Percentiles rank a stretch among this genome's conserved stretches.
Evolutionary conservation across 805 yeast genomes (phyloP).

Genomic region (Metschnikowia vanudenii): DNA sequence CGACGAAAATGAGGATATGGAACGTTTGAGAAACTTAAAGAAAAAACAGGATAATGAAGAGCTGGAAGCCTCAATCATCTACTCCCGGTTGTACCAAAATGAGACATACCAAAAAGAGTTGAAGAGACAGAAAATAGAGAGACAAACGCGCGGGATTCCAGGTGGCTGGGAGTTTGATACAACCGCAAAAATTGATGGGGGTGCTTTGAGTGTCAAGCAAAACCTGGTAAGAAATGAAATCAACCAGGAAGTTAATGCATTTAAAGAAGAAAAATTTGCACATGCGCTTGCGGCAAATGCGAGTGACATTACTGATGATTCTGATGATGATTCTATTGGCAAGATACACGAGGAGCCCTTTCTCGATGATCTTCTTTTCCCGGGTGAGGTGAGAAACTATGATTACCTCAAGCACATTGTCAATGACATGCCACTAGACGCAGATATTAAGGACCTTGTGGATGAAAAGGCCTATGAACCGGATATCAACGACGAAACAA

Average conservation of each 20-base stretch:
- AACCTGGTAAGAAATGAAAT: constrained; percentile 33
- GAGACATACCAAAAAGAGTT: constrained; percentile 32
- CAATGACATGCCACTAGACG: constrained; percentile 30
- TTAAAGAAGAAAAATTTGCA: constrained; percentile 23
- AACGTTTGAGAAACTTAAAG: constrained; percentile 36
- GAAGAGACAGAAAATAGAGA: constrained; percentile 33
- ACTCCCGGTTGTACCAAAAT: constrained; percentile 31
- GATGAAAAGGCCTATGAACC: constrained; percentile 74
- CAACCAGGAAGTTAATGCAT: constrained; percentile 23
- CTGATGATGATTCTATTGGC: constrained; percentile 21
- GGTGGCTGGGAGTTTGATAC: constrained; percentile 35
- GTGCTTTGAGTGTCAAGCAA: constrained; percentile 30
- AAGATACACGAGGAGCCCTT: constrained; percentile 15
- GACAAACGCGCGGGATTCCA: constrained; percentile 33
- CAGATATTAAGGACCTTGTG: constrained; percentile 40
- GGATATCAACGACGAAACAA: constrained; percentile 42
- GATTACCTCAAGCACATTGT: constrained; percentile 38
- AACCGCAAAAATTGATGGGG: constrained; percentile 9
- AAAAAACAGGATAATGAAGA: constrained; percentile 41
- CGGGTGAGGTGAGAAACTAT: constrained; percentile 20
- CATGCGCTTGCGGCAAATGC: constrained; percentile 27
- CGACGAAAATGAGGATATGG: constrained; percentile 16
- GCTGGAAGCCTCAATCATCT: constrained; percentile 35
- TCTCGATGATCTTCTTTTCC: constrained; percentile 15
- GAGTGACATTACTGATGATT: constrained; percentile 33